Evolutionary conservation across 2,329 filamentous ascomycete species (phyloP).

Genomic region (Bipolaris zeicola): DNA sequence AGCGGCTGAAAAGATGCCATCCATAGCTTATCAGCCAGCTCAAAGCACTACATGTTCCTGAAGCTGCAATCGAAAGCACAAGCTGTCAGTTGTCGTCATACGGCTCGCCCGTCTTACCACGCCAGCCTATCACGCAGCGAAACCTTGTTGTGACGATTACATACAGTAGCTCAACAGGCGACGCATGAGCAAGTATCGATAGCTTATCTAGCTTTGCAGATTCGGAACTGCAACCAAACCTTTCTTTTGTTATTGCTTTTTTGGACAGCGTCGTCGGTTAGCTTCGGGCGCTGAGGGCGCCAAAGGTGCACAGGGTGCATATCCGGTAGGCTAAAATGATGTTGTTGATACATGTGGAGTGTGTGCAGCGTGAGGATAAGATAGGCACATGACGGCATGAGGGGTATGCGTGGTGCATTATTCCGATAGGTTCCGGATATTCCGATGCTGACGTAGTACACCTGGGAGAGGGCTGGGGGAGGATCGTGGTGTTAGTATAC

Average conservation of each 20-base stretch:
- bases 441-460: constrained; percentile 6
- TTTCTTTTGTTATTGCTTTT: not conserved
- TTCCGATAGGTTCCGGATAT: constrained; percentile 7
- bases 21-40: too few relatives aligned
- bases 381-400: constrained; percentile 4
- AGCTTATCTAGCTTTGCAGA: constrained; percentile 19
- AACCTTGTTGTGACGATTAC: constrained; percentile 15
- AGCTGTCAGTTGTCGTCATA: constrained; percentile 16
- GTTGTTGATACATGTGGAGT: constrained; percentile 10
- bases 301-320: constrained; percentile 1
- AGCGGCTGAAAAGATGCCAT: too few relatives aligned
- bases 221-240: not conserved
- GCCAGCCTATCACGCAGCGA: constrained; percentile 21
- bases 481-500: too few relatives aligned
- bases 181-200: not conserved
- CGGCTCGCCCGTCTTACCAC: constrained; percentile 12
- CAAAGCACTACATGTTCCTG: too few relatives aligned
- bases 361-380: not conserved
- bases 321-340: constrained; percentile 14
- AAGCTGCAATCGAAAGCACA: too few relatives aligned
- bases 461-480: too few relatives aligned
- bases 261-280: constrained; percentile 11
- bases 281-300: not conserved
- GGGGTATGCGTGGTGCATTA: constrained; percentile 7
- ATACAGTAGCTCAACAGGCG: constrained; percentile 8